phyloP scores from a whole-genome alignment of 495 filamentous ascomycete species.

The Jackrogersella minutella region DNA sequence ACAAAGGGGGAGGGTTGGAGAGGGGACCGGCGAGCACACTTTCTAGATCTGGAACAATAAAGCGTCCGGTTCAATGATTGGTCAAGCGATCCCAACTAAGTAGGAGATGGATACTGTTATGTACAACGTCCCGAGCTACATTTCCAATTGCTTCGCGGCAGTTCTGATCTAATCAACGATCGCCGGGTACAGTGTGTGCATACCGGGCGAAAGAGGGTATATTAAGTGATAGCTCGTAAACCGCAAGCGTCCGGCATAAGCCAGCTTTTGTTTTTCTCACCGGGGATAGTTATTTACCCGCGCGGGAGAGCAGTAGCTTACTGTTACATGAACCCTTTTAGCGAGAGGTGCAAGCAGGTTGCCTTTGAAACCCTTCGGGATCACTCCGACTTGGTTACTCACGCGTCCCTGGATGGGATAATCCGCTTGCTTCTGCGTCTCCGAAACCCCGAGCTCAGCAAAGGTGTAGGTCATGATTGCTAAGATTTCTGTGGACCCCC shows the following conservation, averaged over 20 bases:
- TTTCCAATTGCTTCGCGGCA: constrained; percentile 31
- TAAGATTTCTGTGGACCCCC: constrained; percentile 24
- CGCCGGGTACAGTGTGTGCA: constrained; percentile 26
- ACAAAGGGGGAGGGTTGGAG: constrained; percentile 6
- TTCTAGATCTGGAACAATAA: constrained; percentile 34
- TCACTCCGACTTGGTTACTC: constrained; percentile 14
- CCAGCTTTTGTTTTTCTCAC: constrained; percentile 3
- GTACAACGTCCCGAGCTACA: constrained; percentile 28
- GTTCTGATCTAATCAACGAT: constrained; percentile 33
- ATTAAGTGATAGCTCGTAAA: constrained; percentile 33
- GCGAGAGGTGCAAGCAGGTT: constrained; percentile 20
- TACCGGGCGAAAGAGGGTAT: constrained; percentile 26
- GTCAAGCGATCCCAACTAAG: constrained; percentile 28
- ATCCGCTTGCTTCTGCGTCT: constrained; percentile 19
- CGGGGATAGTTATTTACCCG: constrained; percentile 40
- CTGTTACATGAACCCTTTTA: constrained; percentile 32
- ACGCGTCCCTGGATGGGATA: constrained; percentile 12
- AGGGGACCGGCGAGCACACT: constrained; percentile 22
- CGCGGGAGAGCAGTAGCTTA: constrained; percentile 31
- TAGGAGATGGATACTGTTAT: constrained; percentile 17
- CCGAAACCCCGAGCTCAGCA: constrained; percentile 43
- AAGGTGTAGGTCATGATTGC: constrained; percentile 11
- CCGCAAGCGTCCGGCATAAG: constrained; percentile 30
- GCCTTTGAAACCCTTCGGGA: constrained; percentile 9
- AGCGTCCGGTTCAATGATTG: constrained; percentile 16